These are phyloP conservation scores for Saturnispora bothae DNA, from an alignment of 805 yeast genomes.

Conservation along the genomic window DNA sequence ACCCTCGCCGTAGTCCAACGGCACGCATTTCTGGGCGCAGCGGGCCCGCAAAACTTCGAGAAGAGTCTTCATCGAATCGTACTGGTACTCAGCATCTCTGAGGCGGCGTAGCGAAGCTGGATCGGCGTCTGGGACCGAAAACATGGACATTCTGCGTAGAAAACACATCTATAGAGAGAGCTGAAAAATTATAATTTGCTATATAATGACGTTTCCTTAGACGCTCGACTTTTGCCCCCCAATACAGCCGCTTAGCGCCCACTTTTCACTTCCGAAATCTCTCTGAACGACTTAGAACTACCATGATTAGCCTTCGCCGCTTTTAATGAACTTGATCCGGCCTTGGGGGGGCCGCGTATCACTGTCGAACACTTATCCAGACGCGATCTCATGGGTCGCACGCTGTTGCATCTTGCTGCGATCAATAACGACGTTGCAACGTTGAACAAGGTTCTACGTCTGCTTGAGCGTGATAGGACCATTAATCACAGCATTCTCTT, in stretches of 20 bases:
- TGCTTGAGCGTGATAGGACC: constrained; percentile 4
- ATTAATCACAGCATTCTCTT: constrained; percentile 37
- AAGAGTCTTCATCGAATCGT: constrained; percentile 48
- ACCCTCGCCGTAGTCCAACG: constrained; percentile 69
- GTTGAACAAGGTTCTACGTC: constrained; percentile 34
- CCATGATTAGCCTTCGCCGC: constrained; percentile 16
- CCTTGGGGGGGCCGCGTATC: constrained; percentile 18
- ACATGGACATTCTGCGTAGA: too few relatives aligned
- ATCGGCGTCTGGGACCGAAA: too few relatives aligned
- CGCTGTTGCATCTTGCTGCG: constrained; percentile 48
- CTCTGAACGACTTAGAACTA: background rate
- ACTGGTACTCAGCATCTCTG: constrained; percentile 57
- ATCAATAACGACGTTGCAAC: constrained; percentile 38
- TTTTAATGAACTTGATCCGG: background rate
- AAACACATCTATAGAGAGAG: too few relatives aligned
- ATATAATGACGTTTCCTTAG: background rate
- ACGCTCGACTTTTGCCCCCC: background rate
- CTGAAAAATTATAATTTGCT: too few relatives aligned
- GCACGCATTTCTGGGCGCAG: constrained; percentile 72
- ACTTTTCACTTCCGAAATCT: background rate
- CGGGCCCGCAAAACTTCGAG: constrained; percentile 38
- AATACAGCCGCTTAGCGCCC: background rate
- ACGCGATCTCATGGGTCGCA: constrained; percentile 61
- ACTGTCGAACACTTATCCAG: constrained; percentile 30
- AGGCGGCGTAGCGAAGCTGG: too few relatives aligned